Evolutionary conservation across 108 stramenopile species (phyloP).

Genomic region (Discostella pseudostelligera): DNA sequence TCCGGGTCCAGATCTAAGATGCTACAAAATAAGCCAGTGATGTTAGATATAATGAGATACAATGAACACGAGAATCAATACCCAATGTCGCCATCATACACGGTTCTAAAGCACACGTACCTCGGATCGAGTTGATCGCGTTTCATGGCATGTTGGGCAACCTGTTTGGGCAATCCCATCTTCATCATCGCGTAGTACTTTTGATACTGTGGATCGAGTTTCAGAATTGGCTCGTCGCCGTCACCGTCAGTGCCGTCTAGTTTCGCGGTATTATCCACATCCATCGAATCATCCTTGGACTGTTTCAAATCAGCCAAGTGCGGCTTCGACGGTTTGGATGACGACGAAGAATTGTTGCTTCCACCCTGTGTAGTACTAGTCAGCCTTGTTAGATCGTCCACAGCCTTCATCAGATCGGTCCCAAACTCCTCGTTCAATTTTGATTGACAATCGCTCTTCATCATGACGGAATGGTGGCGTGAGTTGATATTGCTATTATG

Average conservation of each 20-base stretch:
- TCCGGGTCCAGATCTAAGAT: slow-evolving; percentile 61
- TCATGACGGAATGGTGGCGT: no score
- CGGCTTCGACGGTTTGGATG: no score
- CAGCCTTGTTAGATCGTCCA: no score
- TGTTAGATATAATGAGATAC: background rate
- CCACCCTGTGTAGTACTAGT: no score
- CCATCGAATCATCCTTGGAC: background rate
- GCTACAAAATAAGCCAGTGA: background rate
- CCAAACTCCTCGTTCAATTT: no score
- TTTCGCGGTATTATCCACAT: background rate
- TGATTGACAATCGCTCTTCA: no score
- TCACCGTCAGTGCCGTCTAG: background rate
- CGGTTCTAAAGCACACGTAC: background rate
- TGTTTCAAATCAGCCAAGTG: background rate
- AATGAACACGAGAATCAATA: background rate
- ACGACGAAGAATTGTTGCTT: no score
- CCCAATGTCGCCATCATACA: background rate
- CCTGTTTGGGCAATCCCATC: slow-evolving; percentile 74
- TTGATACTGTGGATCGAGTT: slow-evolving; percentile 74
- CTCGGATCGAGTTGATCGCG: slow-evolving; percentile 69
- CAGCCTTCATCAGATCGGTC: no score
- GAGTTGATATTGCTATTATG: no score
- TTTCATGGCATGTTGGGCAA: slow-evolving; percentile 78
- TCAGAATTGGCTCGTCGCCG: slow-evolving; percentile 25
- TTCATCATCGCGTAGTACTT: slow-evolving; percentile 83